phyloP scores from a whole-genome alignment of 768 basidiomycete species.

The Lyophyllum shimeji region DNA sequence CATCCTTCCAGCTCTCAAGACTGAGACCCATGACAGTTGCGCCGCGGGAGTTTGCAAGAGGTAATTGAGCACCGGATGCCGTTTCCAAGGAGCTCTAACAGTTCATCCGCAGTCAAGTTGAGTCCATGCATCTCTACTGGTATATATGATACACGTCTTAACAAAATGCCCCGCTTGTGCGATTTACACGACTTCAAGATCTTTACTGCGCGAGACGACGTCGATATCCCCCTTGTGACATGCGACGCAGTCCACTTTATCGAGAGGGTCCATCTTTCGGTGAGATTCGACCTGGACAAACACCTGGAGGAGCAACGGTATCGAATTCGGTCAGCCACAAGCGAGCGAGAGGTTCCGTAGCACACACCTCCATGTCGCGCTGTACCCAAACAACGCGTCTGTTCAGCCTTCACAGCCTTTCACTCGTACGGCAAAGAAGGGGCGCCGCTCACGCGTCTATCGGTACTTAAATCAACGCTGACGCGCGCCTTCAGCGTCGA shows the following conservation, averaged over 20 bases:
- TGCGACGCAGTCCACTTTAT: background rate
- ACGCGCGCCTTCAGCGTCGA: background rate
- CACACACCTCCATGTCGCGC: slow-evolving; percentile 3
- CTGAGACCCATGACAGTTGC: too few relatives aligned
- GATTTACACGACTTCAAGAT: background rate
- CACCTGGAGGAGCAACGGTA: slow-evolving; percentile 14
- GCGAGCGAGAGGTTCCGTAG: background rate
- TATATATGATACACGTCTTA: too few relatives aligned
- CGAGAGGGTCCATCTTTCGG: background rate
- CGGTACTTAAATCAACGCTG: background rate
- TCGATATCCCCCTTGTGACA: background rate
- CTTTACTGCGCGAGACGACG: background rate
- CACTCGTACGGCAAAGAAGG: background rate
- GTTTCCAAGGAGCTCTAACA: too few relatives aligned
- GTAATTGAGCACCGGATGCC: too few relatives aligned
- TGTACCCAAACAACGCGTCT: background rate
- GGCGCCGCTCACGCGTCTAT: background rate
- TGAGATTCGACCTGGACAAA: slow-evolving; percentile 24
- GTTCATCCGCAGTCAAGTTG: too few relatives aligned
- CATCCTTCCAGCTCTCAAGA: too few relatives aligned
- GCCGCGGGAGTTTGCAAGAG: too few relatives aligned
- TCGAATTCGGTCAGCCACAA: background rate
- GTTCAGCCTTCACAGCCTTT: background rate
- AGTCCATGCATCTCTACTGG: too few relatives aligned
- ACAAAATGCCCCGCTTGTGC: background rate